Percentiles rank a stretch among this genome's conserved stretches.
Evolutionary conservation across 2,329 filamentous ascomycete genomes (phyloP).

Genomic region (Penicillium sp.): DNA sequence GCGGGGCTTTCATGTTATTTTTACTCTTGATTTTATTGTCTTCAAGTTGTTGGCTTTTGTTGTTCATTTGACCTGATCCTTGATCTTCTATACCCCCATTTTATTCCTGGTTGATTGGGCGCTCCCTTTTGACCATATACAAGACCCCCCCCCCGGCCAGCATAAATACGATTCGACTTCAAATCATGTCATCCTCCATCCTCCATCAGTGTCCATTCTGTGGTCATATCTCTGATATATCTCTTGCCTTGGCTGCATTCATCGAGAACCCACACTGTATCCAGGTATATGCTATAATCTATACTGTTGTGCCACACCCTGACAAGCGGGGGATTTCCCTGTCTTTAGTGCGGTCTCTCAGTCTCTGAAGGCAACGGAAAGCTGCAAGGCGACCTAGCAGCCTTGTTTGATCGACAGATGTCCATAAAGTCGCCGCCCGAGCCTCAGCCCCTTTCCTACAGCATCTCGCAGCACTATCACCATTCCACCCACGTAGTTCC

Average conservation of each 20-base stretch:
- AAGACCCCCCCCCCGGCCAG: neutral
- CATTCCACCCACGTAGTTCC: constrained; percentile 68
- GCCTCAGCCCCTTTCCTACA: constrained; percentile 62
- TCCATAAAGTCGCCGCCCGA: constrained; percentile 51
- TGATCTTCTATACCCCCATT: neutral
- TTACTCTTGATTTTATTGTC: neutral
- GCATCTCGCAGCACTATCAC: constrained; percentile 78
- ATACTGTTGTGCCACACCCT: constrained; percentile 18
- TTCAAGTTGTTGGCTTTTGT: neutral
- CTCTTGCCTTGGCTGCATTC: constrained; percentile 36
- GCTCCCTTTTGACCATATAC: neutral
- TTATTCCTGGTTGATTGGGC: neutral
- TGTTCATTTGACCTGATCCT: neutral
- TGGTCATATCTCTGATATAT: constrained; percentile 39
- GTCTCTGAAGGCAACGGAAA: constrained; percentile 54
- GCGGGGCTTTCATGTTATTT: neutral
- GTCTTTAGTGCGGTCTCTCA: constrained; percentile 43
- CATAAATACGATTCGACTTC: neutral
- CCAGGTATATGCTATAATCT: constrained; percentile 35
- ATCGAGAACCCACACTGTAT: constrained; percentile 41
- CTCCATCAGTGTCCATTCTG: constrained; percentile 42
- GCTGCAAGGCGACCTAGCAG: constrained; percentile 77
- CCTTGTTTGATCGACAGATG: constrained; percentile 75
- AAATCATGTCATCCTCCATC: constrained; percentile 39
- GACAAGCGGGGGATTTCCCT: constrained; percentile 9